These are phyloP conservation scores for Trichoderma oligosporum DNA, from an alignment of 2,329 filamentous ascomycete genomes.

Conservation along the genomic window DNA sequence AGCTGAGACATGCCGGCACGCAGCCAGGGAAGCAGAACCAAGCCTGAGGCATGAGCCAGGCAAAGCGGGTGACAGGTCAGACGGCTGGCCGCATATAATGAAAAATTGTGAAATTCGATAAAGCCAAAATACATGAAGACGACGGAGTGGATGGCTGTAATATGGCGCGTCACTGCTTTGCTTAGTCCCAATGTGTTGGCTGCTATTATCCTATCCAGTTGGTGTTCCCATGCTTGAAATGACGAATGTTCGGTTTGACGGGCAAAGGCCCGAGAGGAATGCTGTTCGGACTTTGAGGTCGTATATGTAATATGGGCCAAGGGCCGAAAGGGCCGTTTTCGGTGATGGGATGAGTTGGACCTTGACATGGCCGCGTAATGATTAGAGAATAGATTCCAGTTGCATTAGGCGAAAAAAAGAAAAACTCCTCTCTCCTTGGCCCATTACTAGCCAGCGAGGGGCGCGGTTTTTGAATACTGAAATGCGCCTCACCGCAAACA, in stretches of 20 bases:
- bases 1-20: not conserved
- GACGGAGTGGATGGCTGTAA: not conserved
- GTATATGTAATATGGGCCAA: not conserved
- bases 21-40: not conserved
- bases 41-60: conserved; percentile 1
- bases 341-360: not conserved
- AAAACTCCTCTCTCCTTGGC: not conserved
- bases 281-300: not conserved
- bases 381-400: conserved; percentile 5
- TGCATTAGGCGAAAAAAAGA: conserved; percentile 7
- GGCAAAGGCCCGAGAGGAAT: conserved; percentile 3
- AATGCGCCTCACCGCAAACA: conserved; percentile 13
- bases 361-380: not conserved
- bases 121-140: not conserved
- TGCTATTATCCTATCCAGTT: not conserved
- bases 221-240: not conserved
- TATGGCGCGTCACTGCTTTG: not conserved
- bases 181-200: not conserved
- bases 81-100: conserved; percentile 18
- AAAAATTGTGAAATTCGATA: not conserved
- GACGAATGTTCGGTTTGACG: conserved; percentile 1
- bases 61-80: conserved; percentile 18
- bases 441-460: conserved; percentile 6
- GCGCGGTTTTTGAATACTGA: conserved; percentile 1
- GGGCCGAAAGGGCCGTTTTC: not conserved